Conservation (phyloP, 106 monocot species). For the Allium cepa region DNA sequence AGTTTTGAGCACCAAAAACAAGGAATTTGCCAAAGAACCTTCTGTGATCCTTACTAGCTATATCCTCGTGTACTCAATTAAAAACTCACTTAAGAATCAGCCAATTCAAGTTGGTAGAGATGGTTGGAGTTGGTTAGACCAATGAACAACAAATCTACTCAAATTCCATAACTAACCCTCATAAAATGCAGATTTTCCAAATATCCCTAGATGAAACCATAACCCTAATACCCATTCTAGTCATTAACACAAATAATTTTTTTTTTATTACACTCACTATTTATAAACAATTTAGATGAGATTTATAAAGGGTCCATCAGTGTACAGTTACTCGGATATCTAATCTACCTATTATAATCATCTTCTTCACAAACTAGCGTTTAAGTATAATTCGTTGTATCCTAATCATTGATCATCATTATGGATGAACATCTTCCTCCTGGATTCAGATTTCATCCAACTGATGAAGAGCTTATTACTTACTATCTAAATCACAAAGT, state of each 20-base stretch:
- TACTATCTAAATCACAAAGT: constrained; percentile 63
- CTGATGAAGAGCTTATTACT: constrained; percentile 73
- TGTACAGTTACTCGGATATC: constrained; percentile 8
- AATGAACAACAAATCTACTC: background rate
- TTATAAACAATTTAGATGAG: constrained; percentile 20
- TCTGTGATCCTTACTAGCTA: background rate
- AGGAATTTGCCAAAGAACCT: background rate
- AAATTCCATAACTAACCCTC: background rate
- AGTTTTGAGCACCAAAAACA: no score
- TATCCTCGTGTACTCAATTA: background rate
- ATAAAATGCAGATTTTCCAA: background rate
- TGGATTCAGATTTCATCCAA: constrained; percentile 73
- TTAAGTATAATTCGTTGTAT: background rate
- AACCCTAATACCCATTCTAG: background rate
- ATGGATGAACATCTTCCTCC: constrained; percentile 64
- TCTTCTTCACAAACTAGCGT: background rate
- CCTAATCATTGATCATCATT: background rate
- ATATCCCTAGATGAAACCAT: background rate
- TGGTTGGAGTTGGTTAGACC: constrained; percentile 1
- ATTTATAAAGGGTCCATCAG: constrained; percentile 18
- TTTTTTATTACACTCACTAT: background rate
- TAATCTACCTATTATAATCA: background rate
- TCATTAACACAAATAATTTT: background rate
- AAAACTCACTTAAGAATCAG: background rate
- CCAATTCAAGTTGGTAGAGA: background rate